Base-by-base conservation (phyloP, 192 early-diverging fungal species). In the Gryganskiella cystojenkinii region DNA sequence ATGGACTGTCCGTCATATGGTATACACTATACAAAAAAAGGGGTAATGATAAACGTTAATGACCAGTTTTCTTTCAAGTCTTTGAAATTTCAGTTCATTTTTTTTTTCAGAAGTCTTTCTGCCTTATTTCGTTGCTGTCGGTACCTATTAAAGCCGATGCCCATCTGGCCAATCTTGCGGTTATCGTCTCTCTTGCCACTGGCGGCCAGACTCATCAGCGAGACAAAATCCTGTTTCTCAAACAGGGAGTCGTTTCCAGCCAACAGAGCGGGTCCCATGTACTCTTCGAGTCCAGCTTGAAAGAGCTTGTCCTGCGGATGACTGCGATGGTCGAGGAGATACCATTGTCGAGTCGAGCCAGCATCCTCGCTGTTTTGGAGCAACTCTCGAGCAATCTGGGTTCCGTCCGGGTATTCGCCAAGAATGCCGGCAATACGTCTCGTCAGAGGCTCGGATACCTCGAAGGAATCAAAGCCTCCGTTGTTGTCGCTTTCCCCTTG, bases 381-480 rank as follows among this genome's bases (percentile, higher is more conserved):
- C 3, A 79, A 50, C 49, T 83, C 82, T 17, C 82, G 65, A 1
- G 81, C 60, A 42, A 83, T 73, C 37, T 83, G 82, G 2, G 82
- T 66, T 1, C 82, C 81, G 31, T 83, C 82, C 1, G 82, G 82
- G 20, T 83, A 83, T 15, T 83, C 82, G n/a, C 75, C 64, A 1
- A 83, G 67, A 11, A 83, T 79, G 6, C 63, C 70, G 7, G 40
- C 33, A 22, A 84, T 75, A 30, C 71, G 64, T 24, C 56, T 54
- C 0, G 81, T 82, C 20, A 79, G 34, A 3, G 81, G 68, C 50
- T 71, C 76, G 4, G 43, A n/a, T 14, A 71, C 64, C 17, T 56
- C 58, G 30, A 57, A 63, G 1, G 52, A 51, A 8, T 55, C 11
- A 14, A 80, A 54, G 10, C 51, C 35, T 0, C 25, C 13, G 27